phyloP scores from a whole-genome alignment of 176 grass and related monocot species.

The Oropetium thomaeum region DNA sequence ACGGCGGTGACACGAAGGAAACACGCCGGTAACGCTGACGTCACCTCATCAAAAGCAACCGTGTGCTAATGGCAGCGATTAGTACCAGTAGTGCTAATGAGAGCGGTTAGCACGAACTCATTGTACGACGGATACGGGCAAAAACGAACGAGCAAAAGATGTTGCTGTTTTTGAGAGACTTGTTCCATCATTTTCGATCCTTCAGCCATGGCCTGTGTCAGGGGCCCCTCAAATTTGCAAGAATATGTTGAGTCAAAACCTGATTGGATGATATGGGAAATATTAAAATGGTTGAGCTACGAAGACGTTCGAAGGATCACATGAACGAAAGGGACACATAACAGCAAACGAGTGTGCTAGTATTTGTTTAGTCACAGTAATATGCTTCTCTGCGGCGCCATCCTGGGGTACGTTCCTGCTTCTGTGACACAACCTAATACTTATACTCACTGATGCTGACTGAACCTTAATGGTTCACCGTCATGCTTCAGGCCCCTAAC shows the following conservation, averaged over 20 bases:
- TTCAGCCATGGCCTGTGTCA: background rate
- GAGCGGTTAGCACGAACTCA: background rate
- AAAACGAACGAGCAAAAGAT: background rate
- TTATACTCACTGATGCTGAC: background rate
- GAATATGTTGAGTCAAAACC: background rate
- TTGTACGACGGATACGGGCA: slow-evolving; percentile 8
- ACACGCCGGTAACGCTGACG: background rate
- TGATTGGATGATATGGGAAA: background rate
- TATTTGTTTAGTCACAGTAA: background rate
- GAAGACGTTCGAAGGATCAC: background rate
- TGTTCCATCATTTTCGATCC: background rate
- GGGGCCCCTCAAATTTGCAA: background rate
- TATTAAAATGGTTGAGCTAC: background rate
- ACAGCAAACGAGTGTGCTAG: background rate
- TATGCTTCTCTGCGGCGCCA: background rate
- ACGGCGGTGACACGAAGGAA: background rate
- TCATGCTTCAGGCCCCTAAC: background rate
- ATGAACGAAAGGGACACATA: slow-evolving; percentile 16
- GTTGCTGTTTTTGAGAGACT: background rate
- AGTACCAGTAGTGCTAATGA: background rate
- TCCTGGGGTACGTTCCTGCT: background rate
- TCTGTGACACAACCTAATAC: background rate
- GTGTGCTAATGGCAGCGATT: background rate
- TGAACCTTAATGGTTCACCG: background rate
- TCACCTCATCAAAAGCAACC: background rate